phyloP scores from a whole-genome alignment of 208 protist genomes.

The Angomonas ambiguus region DNA sequence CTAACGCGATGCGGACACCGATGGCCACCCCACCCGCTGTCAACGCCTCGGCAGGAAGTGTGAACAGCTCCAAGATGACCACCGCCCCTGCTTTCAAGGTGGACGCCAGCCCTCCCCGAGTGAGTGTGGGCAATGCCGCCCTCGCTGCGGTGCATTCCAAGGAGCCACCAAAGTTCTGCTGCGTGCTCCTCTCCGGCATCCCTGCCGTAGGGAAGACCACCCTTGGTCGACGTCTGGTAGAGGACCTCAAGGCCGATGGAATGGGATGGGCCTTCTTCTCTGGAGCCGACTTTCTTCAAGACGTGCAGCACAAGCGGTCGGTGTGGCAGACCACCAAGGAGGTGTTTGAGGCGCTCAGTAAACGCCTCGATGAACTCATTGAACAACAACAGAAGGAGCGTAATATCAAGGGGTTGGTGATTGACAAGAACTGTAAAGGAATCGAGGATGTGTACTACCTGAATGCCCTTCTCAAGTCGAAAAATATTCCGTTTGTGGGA shows the following conservation, averaged over 20 bases:
- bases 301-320: conserved; percentile 39
- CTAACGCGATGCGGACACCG: neutral
- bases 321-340: conserved; percentile 75
- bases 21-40: neutral
- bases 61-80: too few species aligned
- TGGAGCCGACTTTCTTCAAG: conserved; percentile 64
- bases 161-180: conserved; percentile 82
- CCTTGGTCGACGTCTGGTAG: conserved; percentile 66
- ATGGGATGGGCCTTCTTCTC: conserved; percentile 85
- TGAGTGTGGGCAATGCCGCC: neutral
- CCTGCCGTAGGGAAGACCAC: conserved; percentile 76
- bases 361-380: conserved; percentile 69
- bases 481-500: conserved; percentile 75
- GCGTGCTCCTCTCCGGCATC: conserved; percentile 76
- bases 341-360: conserved; percentile 75
- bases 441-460: conserved; percentile 86
- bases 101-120: neutral
- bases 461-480: conserved; percentile 58
- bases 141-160: conserved; percentile 30
- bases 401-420: conserved; percentile 77
- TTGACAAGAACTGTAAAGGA: conserved; percentile 86
- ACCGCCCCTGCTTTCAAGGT: neutral
- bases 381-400: conserved; percentile 47
- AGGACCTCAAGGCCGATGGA: conserved; percentile 64
- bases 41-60: too few species aligned